Evolutionary conservation across 2,329 filamentous ascomycete species (phyloP).

Genomic region (Botrytis pseudocinerea): DNA sequence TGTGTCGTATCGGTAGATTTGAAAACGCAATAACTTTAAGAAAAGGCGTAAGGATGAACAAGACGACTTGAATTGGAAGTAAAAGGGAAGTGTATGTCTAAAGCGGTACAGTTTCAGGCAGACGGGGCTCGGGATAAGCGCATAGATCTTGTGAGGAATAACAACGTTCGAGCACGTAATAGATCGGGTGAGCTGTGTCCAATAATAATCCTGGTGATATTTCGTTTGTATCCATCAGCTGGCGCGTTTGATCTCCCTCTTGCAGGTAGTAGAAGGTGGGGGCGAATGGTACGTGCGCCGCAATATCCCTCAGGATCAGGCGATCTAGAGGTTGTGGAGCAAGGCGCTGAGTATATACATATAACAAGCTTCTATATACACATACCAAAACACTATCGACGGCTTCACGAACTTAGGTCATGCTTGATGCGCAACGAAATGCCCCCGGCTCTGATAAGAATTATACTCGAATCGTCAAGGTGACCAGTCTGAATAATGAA

Average conservation of each 20-base stretch:
- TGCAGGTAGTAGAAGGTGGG: neutral
- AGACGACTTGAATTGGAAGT: neutral
- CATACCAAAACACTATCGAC: neutral
- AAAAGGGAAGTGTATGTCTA: neutral
- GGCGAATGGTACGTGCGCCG: neutral
- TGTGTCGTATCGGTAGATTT: neutral
- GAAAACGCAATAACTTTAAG: neutral
- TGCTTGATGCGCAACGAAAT: too few species aligned
- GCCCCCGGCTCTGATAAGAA: too few species aligned
- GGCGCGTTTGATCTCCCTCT: neutral
- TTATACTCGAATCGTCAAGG: too few species aligned
- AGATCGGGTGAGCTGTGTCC: neutral
- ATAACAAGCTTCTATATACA: neutral
- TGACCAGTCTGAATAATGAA: too few species aligned
- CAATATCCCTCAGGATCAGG: neutral
- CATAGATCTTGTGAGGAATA: slow-evolving; percentile 1
- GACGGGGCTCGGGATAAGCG: neutral
- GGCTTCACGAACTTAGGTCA: too few species aligned
- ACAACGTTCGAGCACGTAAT: slow-evolving; percentile 17
- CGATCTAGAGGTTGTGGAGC: neutral
- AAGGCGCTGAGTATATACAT: too few species aligned
- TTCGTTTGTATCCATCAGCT: slow-evolving; percentile 8
- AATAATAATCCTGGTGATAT: neutral
- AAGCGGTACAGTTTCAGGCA: neutral
- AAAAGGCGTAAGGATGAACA: neutral